phyloP scores from a whole-genome alignment of 106 monocot genomes.

The Cymbidium sinense region DNA sequence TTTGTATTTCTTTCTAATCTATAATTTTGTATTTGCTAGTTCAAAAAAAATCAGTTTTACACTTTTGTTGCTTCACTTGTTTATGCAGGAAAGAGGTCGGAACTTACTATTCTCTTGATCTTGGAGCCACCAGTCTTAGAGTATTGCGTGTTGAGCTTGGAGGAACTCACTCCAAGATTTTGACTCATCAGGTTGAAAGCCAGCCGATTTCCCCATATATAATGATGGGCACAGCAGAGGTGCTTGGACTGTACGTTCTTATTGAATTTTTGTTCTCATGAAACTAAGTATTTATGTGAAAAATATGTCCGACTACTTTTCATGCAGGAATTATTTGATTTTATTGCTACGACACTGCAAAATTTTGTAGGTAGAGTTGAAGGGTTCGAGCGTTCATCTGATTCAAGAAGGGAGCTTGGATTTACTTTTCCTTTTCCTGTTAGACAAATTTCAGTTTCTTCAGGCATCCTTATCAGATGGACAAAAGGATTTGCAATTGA shows the following conservation, averaged over 20 bases:
- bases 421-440: constrained; percentile 87
- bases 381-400: constrained; percentile 13
- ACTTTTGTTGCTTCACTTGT: not conserved
- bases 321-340: constrained; percentile 59
- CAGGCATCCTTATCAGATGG: constrained; percentile 79
- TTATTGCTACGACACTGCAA: constrained; percentile 42
- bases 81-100: constrained; percentile 65
- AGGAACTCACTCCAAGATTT: constrained; percentile 30
- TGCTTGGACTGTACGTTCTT: constrained; percentile 5
- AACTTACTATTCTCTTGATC: constrained; percentile 69
- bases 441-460: constrained; percentile 64
- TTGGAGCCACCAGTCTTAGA: constrained; percentile 73
- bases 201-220: constrained; percentile 59
- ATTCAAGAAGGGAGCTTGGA: constrained; percentile 49
- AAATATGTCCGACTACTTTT: not conserved
- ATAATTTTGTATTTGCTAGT: not conserved
- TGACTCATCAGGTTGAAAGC: constrained; percentile 34
- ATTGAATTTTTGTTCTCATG: not conserved
- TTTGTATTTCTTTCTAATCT: not conserved
- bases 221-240: constrained; percentile 55
- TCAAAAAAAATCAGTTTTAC: not conserved
- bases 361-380: constrained; percentile 34
- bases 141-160: constrained; percentile 67
- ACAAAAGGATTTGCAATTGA: constrained; percentile 77
- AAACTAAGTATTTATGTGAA: not conserved